A percentile compares a stretch with the other conserved stretches of the same genome.
These are phyloP conservation scores for Eutrema japonicum DNA, from an alignment of 345 rosid genomes.

Conservation along the genomic window DNA sequence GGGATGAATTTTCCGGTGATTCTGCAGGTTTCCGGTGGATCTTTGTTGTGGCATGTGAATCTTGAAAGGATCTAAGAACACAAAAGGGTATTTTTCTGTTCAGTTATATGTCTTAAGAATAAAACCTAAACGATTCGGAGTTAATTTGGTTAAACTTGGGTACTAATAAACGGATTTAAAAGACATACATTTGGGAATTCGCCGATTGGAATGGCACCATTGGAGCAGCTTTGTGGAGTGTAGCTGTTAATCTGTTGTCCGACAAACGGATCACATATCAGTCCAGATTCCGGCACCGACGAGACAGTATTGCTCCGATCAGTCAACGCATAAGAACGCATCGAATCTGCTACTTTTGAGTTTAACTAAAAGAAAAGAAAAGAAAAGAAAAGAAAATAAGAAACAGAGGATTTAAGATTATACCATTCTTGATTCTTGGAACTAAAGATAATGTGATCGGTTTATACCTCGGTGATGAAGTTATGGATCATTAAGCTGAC, in stretches of 20 bases:
- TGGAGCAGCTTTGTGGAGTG: slow-evolving; percentile 50
- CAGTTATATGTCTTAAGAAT: neutral
- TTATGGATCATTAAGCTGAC: slow-evolving; percentile 52
- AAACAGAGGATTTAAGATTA: slow-evolving; percentile 14
- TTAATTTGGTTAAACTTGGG: neutral
- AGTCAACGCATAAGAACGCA: slow-evolving; percentile 26
- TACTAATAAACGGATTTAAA: neutral
- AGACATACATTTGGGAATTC: slow-evolving; percentile 57
- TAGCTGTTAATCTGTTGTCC: slow-evolving; percentile 52
- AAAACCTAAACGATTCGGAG: neutral
- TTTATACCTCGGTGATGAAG: slow-evolving; percentile 53
- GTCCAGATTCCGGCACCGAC: slow-evolving; percentile 22
- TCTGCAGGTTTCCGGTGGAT: slow-evolving; percentile 45
- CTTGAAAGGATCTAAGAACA: slow-evolving; percentile 51
- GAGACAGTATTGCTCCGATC: slow-evolving; percentile 8
- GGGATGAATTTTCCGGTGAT: slow-evolving; percentile 55
- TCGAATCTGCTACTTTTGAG: slow-evolving; percentile 42
- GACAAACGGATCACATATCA: slow-evolving; percentile 66
- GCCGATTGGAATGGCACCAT: slow-evolving; percentile 48
- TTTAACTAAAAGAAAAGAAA: slow-evolving; percentile 50
- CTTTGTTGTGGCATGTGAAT: slow-evolving; percentile 55
- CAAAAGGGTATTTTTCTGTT: neutral
- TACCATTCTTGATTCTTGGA: neutral
- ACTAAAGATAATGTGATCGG: neutral
- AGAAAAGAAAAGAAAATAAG: neutral